A percentile compares a stretch with the other conserved stretches of the same genome.
Conservation (phyloP, 192 early-diverging fungal species). For the Backusella mclennaniae region DNA sequence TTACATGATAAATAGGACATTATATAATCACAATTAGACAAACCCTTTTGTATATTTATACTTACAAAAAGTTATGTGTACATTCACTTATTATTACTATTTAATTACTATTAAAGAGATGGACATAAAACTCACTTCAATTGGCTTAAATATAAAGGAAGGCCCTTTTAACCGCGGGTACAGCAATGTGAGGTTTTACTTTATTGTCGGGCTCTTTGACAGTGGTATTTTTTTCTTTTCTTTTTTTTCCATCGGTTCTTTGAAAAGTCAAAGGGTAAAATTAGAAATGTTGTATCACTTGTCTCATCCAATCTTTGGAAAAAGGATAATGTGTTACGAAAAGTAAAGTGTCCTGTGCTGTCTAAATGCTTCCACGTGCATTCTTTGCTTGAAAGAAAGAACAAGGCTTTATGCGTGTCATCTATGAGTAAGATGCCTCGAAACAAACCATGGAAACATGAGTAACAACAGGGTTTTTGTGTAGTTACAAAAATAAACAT, state of each 20-base stretch:
- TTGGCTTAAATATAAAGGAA: not conserved
- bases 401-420: not conserved
- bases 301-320: not conserved
- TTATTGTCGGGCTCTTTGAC: not conserved
- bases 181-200: not conserved
- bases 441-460: too few relatives aligned
- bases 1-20: not conserved
- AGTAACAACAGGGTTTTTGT: too few relatives aligned
- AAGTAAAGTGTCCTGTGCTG: not conserved
- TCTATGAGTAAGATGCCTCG: not conserved
- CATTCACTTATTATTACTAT: too few relatives aligned
- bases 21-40: too few relatives aligned
- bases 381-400: not conserved
- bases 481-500: too few relatives aligned
- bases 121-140: not conserved
- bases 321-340: not conserved
- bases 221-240: not conserved
- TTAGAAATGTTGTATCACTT: not conserved
- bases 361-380: not conserved
- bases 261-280: not conserved
- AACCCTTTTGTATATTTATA: too few relatives aligned
- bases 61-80: too few relatives aligned
- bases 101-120: not conserved
- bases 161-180: not conserved
- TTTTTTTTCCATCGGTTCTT: not conserved